Conservation (phyloP, 176 grass and related monocot species). For the Panicum miliaceum region DNA sequence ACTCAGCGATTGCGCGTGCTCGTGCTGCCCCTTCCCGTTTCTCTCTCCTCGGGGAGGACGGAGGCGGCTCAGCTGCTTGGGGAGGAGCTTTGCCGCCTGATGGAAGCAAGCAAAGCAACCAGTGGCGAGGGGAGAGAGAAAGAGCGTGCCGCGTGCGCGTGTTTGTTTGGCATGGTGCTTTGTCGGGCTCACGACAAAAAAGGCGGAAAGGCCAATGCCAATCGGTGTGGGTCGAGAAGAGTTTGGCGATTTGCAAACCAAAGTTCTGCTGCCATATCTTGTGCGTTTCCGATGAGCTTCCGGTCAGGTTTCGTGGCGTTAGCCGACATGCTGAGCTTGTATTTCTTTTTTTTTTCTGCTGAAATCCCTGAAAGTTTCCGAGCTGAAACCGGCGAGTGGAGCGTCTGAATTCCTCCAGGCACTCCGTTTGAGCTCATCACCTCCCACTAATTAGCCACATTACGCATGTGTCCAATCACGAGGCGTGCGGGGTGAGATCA, state of each 20-base stretch:
- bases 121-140: background rate
- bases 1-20: constrained; percentile 45
- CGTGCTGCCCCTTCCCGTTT: background rate
- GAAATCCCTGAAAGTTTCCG: background rate
- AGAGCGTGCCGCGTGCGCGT: background rate
- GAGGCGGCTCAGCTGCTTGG: background rate
- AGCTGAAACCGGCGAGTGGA: constrained; percentile 10
- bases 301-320: background rate
- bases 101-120: constrained; percentile 38
- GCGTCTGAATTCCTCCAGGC: constrained; percentile 1
- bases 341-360: constrained; percentile 1
- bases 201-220: background rate
- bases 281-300: background rate
- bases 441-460: background rate
- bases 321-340: background rate
- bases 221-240: background rate
- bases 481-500: constrained; percentile 1
- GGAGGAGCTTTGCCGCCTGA: constrained; percentile 18
- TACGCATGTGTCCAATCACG: background rate
- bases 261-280: constrained; percentile 16
- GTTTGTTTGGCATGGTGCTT: constrained; percentile 26
- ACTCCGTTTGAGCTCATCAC: background rate
- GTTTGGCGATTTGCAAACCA: constrained; percentile 6
- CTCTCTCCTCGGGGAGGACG: background rate
- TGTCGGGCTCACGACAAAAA: constrained; percentile 27